Percentiles rank a stretch among this genome's conserved stretches.
Conservation (phyloP, 352 stramenopile species). For the Globisporangium cylindrosporum region DNA sequence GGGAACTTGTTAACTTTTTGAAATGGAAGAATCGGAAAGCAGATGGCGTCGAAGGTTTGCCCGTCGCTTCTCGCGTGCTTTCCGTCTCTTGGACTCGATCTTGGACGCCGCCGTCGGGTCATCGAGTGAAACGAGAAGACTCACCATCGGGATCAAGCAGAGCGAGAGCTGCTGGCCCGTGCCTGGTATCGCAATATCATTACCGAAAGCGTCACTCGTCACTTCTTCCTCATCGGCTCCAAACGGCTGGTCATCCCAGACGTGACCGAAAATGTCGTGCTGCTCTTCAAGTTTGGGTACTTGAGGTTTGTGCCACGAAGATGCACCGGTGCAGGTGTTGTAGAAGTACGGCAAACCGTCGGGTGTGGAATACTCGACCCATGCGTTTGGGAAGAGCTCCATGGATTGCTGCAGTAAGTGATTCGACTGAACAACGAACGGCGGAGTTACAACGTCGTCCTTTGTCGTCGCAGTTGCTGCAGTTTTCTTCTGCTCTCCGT, state of each 20-base stretch:
- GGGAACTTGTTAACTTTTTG: neutral
- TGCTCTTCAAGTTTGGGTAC: neutral
- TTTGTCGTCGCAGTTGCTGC: neutral
- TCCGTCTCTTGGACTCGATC: slow-evolving; percentile 38
- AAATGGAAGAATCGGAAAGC: neutral
- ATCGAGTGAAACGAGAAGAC: slow-evolving; percentile 58
- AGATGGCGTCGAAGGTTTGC: slow-evolving; percentile 1
- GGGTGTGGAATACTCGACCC: slow-evolving; percentile 46
- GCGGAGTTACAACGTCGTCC: neutral
- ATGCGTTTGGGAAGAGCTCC: slow-evolving; percentile 19
- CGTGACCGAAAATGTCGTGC: slow-evolving; percentile 9
- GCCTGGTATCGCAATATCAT: neutral
- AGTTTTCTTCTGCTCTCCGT: neutral
- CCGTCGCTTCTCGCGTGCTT: slow-evolving; percentile 29
- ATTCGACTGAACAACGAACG: neutral
- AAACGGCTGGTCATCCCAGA: slow-evolving; percentile 3
- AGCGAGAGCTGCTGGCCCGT: slow-evolving; percentile 42
- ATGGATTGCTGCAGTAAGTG: neutral
- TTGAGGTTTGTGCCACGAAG: slow-evolving; percentile 47
- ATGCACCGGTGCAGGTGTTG: slow-evolving; percentile 48
- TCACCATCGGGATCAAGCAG: slow-evolving; percentile 72
- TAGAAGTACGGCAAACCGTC: slow-evolving; percentile 68
- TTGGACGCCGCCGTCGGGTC: slow-evolving; percentile 57
- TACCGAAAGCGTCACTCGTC: no score
- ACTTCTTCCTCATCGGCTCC: neutral